Percentiles rank a stretch among this genome's conserved stretches.
phyloP scores from a whole-genome alignment of 305 asterid species.

The Fraxinus platypoda region DNA sequence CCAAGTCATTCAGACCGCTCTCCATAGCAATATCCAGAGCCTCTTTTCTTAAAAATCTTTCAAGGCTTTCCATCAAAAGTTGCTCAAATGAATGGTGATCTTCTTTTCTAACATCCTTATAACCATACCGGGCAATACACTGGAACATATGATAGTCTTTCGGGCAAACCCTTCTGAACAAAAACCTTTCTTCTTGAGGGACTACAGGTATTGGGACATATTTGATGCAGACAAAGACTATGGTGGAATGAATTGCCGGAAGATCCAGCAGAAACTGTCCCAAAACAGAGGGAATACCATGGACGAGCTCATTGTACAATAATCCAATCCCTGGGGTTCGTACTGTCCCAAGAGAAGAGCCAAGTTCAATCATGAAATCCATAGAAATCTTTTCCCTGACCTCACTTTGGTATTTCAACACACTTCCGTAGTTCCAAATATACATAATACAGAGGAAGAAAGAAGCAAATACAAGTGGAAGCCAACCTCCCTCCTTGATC shows the following conservation, averaged over 20 bases:
- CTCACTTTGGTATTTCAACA: constrained; percentile 79
- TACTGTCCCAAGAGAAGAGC: constrained; percentile 74
- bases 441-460: constrained; percentile 85
- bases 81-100: constrained; percentile 83
- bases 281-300: constrained; percentile 87
- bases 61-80: constrained; percentile 74
- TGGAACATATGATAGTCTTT: constrained; percentile 94
- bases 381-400: constrained; percentile 73
- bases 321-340: constrained; percentile 90
- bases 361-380: constrained; percentile 78
- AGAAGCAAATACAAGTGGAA: constrained; percentile 75
- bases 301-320: constrained; percentile 84
- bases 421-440: constrained; percentile 92
- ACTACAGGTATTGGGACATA: constrained; percentile 85
- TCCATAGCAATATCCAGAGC: constrained; percentile 74
- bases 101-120: constrained; percentile 84
- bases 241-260: constrained; percentile 83
- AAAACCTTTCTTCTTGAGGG: constrained; percentile 82
- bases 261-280: constrained; percentile 77
- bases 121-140: constrained; percentile 90
- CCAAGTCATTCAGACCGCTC: constrained; percentile 29
- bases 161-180: constrained; percentile 79
- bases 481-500: constrained; percentile 90
- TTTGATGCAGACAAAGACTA: constrained; percentile 89
- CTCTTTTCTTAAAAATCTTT: constrained; percentile 69